Evolutionary conservation across 129 eudicot species (phyloP).

Genomic region (Pittosporum tobira): DNA sequence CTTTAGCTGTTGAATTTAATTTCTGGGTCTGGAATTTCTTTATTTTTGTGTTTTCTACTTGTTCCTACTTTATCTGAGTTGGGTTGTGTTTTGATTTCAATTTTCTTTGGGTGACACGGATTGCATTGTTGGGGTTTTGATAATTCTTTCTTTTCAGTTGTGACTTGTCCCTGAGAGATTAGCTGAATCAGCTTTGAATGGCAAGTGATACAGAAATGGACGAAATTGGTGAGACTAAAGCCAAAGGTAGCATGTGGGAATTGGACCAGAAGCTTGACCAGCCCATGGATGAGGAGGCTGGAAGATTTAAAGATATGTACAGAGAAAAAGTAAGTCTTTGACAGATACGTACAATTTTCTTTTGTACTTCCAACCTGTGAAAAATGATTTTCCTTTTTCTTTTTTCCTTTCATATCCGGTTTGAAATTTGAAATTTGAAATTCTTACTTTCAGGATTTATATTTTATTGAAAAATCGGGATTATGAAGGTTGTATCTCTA

Average conservation of each 20-base stretch:
- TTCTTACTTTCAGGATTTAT: background rate
- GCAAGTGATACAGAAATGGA: conserved; percentile 37
- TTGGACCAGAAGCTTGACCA: conserved; percentile 95
- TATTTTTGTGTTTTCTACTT: background rate
- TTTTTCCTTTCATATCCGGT: background rate
- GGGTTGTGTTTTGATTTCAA: background rate
- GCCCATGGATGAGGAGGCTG: conserved; percentile 99
- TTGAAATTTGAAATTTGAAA: background rate
- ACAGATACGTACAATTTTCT: background rate
- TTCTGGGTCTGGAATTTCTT: conserved; percentile 1
- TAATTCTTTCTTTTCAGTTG: background rate
- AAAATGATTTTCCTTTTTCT: no score
- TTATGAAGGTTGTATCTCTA: background rate
- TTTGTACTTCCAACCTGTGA: no score
- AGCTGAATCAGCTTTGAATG: conserved; percentile 12
- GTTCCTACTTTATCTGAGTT: background rate
- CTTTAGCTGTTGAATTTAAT: background rate
- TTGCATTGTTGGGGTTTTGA: background rate
- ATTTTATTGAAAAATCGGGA: background rate
- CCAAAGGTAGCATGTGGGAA: conserved; percentile 88
- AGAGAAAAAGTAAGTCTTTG: conserved; percentile 82
- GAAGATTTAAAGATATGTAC: conserved; percentile 63
- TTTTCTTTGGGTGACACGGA: background rate
- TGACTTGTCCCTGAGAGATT: conserved; percentile 2
- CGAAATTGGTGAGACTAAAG: conserved; percentile 52